Base-by-base conservation (phyloP, 768 basidiomycete genomes). In the Trametes maxima region DNA sequence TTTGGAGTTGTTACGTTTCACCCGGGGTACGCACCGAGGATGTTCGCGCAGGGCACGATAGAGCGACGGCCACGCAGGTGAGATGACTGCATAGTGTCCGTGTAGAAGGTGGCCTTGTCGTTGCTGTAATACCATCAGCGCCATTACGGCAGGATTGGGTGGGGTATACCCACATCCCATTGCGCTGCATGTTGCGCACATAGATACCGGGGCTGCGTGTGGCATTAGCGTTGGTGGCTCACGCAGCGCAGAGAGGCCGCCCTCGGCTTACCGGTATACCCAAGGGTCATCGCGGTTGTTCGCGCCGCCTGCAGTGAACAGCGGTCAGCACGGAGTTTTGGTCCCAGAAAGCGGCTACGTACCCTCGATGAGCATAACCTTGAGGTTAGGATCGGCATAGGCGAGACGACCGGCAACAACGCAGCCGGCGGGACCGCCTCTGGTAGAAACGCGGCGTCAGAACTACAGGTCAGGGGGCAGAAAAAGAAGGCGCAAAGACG, bases 281-380 rank as follows among this genome's bases (percentile, higher is more conserved):
- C 86, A 88, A 45, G 87, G 87, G 62, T 89, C 87, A 65, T 88
- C 86, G 14, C 85, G 78, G 74, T 88, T 89, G 77, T 88, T 88
- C 19, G 84, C 83, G 59, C 87, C 86, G 55, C 79, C 86, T 87
- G 35, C 25, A 45, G 22, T 24, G 13, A 19, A 19, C 2, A 16
- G n/a, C 39, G 3, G 50, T 45, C 25, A 48, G 64, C 22, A 7
- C 1, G 21, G 39, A 25, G 37, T 48, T 54, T 14, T 25, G 35
- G 43, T 22, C 17, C 42, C 35, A 28, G n/a, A 14, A 10, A 6
- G 14, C 19, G 13, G 47, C 5, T 19, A 24, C 72, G 21, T 56
- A 83, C 86, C 88, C 78, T 89, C 88, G 60, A 89, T 85, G 66
- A 90, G 81, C 85, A 89, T 86, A 59, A 90, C 87, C 70, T 89